Evolutionary conservation across 2,329 filamentous ascomycete species (phyloP), one percentile per base, ranked within the genome.

Genomic region (Hirsutella rhossiliensis): DNA sequence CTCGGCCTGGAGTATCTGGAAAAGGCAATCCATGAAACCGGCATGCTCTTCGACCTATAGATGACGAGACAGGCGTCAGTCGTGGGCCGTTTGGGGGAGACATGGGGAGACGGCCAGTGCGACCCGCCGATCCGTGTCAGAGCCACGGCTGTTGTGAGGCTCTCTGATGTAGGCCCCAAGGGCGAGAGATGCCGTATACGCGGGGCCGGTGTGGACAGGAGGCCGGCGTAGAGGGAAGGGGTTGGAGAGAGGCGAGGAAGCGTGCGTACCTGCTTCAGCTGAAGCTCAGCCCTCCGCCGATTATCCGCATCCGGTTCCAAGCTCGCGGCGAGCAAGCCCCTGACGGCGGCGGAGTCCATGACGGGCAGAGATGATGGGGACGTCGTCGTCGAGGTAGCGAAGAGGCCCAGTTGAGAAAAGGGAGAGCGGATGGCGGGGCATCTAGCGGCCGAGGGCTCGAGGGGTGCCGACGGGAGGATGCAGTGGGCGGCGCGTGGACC

Each of bases 1-100:
- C 67, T 98, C 92, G 49, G 78, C 76, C 68, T 94, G 84, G 55
- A 97, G 73, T 58, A 98, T 88, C 62, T 94, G 87, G 57, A 96
- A 74, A 50, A 97, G 79, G 55, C 87, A 86, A 64, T 92, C 86
- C 61, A 86, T 83, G 65, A 98, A 97, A 52, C 89, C 89, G 48
- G 84, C 74, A 64, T 89, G 82, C 55, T 87, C 81, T 71, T 97
- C 90, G 62, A 92, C 87, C 88, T 96, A 61, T 34, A 19, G 19
- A 27, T 27, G 23, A 27, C 9, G 19, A 13, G 9, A 13, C 18
- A 20, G 30, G 17, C 11, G 36, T 38, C 32, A 45, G n/a, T 20
- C 13, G 2, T 3, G n/a, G 15, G 36, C 19, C 31, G 34, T 37
- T 18, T 15, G n/a, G 17, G 15, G 34, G 15, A 18, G 34, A 17